phyloP scores from a whole-genome alignment of 768 basidiomycete species.

The Auriscalpium microsporum region DNA sequence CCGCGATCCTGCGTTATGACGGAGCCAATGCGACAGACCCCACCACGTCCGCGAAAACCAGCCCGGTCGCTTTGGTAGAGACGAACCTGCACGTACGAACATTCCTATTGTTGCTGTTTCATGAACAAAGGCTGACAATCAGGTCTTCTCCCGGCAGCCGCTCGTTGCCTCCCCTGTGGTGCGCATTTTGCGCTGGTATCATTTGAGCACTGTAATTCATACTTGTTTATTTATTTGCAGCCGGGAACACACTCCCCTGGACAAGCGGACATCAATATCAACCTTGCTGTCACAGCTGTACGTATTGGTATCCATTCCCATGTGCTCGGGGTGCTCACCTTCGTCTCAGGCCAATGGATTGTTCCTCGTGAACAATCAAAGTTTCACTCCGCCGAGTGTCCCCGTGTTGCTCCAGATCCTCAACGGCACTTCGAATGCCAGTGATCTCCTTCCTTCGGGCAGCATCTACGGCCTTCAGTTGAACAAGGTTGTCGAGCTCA shows the following conservation, averaged over 20 bases:
- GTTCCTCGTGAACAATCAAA: slow-evolving; percentile 27
- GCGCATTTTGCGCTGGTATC: background rate
- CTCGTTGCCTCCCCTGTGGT: background rate
- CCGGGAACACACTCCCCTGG: slow-evolving; percentile 9
- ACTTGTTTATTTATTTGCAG: background rate
- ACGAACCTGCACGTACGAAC: slow-evolving; percentile 24
- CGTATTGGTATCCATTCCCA: background rate
- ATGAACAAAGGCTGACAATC: background rate
- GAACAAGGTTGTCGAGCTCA: background rate
- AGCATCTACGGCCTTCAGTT: background rate
- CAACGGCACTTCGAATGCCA: slow-evolving; percentile 28
- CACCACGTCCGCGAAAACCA: slow-evolving; percentile 21
- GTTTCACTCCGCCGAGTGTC: slow-evolving; percentile 27
- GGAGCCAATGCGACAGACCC: slow-evolving; percentile 38
- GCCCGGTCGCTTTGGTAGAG: slow-evolving; percentile 27
- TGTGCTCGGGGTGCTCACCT: background rate
- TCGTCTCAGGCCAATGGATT: background rate
- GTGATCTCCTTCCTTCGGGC: slow-evolving; percentile 29
- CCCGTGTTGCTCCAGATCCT: slow-evolving; percentile 45
- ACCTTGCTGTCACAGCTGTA: slow-evolving; percentile 10
- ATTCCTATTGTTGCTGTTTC: background rate
- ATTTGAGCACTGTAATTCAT: background rate
- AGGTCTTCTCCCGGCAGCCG: background rate
- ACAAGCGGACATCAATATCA: slow-evolving; percentile 15
- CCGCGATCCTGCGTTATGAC: slow-evolving; percentile 43